A percentile compares a stretch with the other conserved stretches of the same genome.
These are phyloP conservation scores for Hordeum marinum DNA, from an alignment of 176 grass and related monocot genomes.

Conservation along the genomic window DNA sequence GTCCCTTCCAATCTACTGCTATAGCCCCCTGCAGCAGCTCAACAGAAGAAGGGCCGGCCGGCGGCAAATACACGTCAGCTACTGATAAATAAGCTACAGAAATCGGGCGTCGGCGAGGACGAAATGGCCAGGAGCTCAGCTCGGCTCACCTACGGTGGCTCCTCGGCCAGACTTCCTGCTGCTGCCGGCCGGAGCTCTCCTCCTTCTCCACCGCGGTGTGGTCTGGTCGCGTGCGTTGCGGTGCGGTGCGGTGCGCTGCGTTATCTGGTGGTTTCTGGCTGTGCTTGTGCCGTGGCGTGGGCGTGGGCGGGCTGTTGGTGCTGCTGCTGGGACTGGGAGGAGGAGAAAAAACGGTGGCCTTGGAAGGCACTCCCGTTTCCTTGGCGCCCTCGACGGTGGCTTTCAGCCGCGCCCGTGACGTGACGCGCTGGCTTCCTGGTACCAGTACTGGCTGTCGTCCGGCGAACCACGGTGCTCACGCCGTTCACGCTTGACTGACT, in stretches of 20 bases:
- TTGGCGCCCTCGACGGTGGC: slow-evolving; percentile 7
- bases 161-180: background rate
- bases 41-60: background rate
- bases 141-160: background rate
- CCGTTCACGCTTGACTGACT: background rate
- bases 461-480: slow-evolving; percentile 1
- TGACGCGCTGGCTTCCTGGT: background rate
- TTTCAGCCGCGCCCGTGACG: background rate
- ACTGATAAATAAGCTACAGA: too few relatives aligned
- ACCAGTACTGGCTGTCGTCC: background rate
- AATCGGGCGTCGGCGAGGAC: background rate
- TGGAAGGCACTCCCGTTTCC: slow-evolving; percentile 39
- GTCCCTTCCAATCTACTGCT: background rate
- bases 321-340: too few relatives aligned
- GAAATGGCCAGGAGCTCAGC: background rate
- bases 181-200: background rate
- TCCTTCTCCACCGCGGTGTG: too few relatives aligned
- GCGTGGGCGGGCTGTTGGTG: background rate
- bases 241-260: background rate
- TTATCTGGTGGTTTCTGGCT: slow-evolving; percentile 44
- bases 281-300: background rate
- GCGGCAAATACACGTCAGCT: background rate
- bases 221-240: background rate
- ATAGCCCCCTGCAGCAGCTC: background rate
- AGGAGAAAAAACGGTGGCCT: slow-evolving; percentile 5